Conservation (phyloP, 140 eudicot species). For the Stevia rebaudiana region DNA sequence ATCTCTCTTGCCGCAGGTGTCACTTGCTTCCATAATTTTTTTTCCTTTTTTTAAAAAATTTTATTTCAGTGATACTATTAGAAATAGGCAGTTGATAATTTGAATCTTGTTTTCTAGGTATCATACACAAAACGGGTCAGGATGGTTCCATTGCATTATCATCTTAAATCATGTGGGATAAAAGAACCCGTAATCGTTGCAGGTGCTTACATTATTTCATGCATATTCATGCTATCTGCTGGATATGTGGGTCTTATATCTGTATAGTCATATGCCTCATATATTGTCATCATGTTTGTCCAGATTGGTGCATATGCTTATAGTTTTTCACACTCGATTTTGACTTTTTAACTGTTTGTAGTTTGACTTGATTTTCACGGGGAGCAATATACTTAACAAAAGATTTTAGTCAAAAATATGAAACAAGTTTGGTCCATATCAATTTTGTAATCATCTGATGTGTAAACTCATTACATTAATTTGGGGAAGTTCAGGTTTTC, state of each 20-base stretch:
- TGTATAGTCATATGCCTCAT: conserved; percentile 30
- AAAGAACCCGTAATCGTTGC: conserved; percentile 68
- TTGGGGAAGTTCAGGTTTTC: too few species aligned
- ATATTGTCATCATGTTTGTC: neutral
- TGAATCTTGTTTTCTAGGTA: conserved; percentile 35
- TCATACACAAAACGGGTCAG: conserved; percentile 43
- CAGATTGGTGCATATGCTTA: conserved; percentile 18
- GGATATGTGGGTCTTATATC: conserved; percentile 80
- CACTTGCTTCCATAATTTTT: neutral
- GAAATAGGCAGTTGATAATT: conserved; percentile 2
- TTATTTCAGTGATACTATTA: neutral
- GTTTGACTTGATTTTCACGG: neutral
- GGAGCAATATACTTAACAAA: neutral
- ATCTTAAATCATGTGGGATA: conserved; percentile 59
- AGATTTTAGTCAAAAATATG: neutral
- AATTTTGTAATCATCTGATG: neutral
- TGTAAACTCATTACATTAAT: neutral
- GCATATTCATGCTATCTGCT: conserved; percentile 48
- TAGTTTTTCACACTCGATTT: neutral
- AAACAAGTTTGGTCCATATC: neutral
- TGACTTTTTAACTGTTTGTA: neutral
- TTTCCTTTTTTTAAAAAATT: too few species aligned
- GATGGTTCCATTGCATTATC: conserved; percentile 62
- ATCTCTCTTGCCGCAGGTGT: conserved; percentile 69
- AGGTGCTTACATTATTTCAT: conserved; percentile 65